Evolutionary conservation across 371 early-diverging fungal genomes (phyloP), one percentile per base, ranked within the genome.

Genomic region (Saksenaea vasiformis): DNA sequence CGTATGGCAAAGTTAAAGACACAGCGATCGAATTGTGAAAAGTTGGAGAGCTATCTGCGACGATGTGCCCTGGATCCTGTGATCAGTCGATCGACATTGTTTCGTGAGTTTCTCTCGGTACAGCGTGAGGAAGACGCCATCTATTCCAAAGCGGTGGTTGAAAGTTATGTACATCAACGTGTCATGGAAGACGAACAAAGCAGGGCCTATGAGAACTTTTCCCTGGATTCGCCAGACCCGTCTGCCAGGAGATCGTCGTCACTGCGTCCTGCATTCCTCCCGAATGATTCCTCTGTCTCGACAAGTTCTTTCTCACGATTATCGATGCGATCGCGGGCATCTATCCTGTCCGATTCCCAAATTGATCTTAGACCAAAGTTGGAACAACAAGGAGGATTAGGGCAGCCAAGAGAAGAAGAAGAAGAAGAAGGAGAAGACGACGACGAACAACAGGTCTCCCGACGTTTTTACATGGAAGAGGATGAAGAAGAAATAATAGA

Each of bases 51-150:
- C 17, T 73, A 73, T 60, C 28, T 73, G 53, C 64, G 64, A 19
- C 59, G 61, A 47, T 73, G 73, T 56, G 66, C 58, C 4, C 56
- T 62, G 5, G 62, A 69, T 41, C 69, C 69, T 22, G 58, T 41
- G 7, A 39, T 73, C 26, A 47, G 73, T n/a, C 57, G 57, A 24
- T 73, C 73, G 15, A 69, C 67, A 17, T 51, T 73, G 4, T 64
- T 73, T 34, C 64, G 69, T 17, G 73, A 73, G 26, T 73, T 73
- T 37, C 51, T 73, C 7, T 61, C 73, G 4, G 65, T 67, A 5
- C 73, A 73, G 60, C 57, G 71, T 3, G 59, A 56, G 1, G 66
- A 67, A 38, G 71, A 67, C 22, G n/a, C 51, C 10, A 22, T 47
- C 8, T 47, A n/a, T 19, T 22, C 51, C 22, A 47, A 47, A 22